These are phyloP conservation scores for Russula griseocarnosa DNA, from an alignment of 768 basidiomycete species.

Conservation along the genomic window DNA sequence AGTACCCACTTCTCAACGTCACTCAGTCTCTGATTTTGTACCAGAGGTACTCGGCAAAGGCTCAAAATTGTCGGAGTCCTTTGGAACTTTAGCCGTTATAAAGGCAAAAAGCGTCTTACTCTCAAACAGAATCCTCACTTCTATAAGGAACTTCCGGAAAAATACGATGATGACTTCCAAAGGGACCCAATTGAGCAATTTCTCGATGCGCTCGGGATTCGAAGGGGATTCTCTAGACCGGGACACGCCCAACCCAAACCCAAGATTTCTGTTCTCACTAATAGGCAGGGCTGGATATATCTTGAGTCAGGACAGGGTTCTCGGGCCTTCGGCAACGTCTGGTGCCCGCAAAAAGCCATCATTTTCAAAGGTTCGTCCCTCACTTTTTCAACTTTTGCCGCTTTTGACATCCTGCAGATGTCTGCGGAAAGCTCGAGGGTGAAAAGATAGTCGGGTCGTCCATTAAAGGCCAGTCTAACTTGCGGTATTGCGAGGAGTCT, in stretches of 20 bases:
- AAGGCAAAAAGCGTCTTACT: constrained; percentile 2
- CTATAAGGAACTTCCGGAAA: not conserved
- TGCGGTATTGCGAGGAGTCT: not conserved
- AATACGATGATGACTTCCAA: constrained; percentile 1
- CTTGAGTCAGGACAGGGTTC: not conserved
- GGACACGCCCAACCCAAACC: not conserved
- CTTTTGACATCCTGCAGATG: not conserved
- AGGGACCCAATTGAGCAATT: not conserved
- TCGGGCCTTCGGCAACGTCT: constrained; percentile 18
- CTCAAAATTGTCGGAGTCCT: constrained; percentile 9
- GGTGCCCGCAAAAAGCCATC: constrained; percentile 1
- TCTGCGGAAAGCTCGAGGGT: constrained; percentile 17
- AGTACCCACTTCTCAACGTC: not conserved
- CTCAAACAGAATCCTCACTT: constrained; percentile 21
- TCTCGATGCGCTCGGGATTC: not conserved
- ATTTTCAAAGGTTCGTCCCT: constrained; percentile 21
- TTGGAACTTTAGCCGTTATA: constrained; percentile 21
- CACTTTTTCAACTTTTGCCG: not conserved
- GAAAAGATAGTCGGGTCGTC: constrained; percentile 10
- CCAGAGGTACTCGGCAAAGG: constrained; percentile 11
- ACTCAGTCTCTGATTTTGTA: not conserved
- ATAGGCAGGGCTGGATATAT: constrained; percentile 14
- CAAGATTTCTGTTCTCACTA: constrained; percentile 11
- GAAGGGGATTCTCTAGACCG: no score
- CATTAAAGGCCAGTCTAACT: not conserved